Evolutionary conservation across 805 yeast genomes (phyloP).

Genomic region (Sugiyamaella chiloensis): DNA sequence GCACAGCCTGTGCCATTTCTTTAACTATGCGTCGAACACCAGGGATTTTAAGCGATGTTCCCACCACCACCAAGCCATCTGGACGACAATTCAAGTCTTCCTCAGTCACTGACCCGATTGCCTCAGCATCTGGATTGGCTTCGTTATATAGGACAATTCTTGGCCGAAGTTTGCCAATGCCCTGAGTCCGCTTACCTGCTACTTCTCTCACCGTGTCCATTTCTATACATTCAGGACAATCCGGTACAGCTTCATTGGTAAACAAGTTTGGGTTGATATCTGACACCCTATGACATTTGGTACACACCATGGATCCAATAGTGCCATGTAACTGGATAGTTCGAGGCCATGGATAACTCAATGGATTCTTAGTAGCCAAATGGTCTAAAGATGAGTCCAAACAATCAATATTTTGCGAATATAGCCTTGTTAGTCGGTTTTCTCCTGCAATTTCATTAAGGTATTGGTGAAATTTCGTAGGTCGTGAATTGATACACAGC

Average conservation of each 20-base stretch:
- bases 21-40: conserved; percentile 62
- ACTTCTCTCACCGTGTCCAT: conserved; percentile 51
- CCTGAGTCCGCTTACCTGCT: conserved; percentile 65
- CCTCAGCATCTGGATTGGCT: conserved; percentile 82
- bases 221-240: conserved; percentile 66
- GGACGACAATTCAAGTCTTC: conserved; percentile 62
- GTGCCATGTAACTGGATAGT: conserved; percentile 86
- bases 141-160: conserved; percentile 70
- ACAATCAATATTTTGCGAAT: conserved; percentile 87
- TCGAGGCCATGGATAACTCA: conserved; percentile 47
- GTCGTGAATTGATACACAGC: conserved; percentile 53
- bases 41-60: conserved; percentile 81
- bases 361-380: conserved; percentile 50
- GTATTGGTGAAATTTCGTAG: conserved; percentile 73
- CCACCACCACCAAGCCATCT: conserved; percentile 77
- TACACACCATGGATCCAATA: conserved; percentile 66
- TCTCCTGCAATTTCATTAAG: conserved; percentile 57
- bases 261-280: conserved; percentile 54
- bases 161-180: conserved; percentile 59
- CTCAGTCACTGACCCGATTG: conserved; percentile 72
- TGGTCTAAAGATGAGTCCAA: conserved; percentile 59
- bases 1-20: conserved; percentile 58
- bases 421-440: conserved; percentile 65
- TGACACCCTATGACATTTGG: conserved; percentile 64
- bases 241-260: conserved; percentile 41